Conservation (phyloP, 441 rosid genomes). For the Mallotus repandus region DNA sequence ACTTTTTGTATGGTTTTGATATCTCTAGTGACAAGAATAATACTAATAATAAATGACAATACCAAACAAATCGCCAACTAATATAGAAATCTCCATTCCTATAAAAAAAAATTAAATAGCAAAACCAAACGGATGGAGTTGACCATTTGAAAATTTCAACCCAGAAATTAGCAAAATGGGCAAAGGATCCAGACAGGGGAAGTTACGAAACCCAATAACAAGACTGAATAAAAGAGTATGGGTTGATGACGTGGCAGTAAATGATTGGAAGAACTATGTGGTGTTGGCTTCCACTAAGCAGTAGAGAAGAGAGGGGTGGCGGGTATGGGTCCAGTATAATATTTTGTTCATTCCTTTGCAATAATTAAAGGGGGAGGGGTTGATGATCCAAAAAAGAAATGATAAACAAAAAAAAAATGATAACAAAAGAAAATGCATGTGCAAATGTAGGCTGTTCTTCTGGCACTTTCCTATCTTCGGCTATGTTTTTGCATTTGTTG, state of each 20-base stretch:
- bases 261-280: constrained; percentile 16
- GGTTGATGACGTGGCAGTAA: constrained; percentile 9
- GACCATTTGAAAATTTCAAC: constrained; percentile 14
- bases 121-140: constrained; percentile 5
- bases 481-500: constrained; percentile 32
- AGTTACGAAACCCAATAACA: constrained; percentile 12
- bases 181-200: neutral
- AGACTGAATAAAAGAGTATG: neutral
- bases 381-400: constrained; percentile 34
- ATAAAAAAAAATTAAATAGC: neutral
- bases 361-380: constrained; percentile 36
- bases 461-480: constrained; percentile 34
- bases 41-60: neutral
- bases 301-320: neutral
- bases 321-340: constrained; percentile 14
- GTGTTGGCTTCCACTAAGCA: constrained; percentile 30
- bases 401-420: too few species aligned
- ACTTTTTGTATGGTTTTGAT: too few species aligned
- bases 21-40: neutral
- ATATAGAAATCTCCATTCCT: neutral
- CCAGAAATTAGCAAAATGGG: neutral
- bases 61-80: neutral
- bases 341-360: constrained; percentile 34
- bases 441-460: constrained; percentile 38
- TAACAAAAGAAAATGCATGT: constrained; percentile 45